These are phyloP conservation scores for Ganoderma boninense DNA, from an alignment of 1,284 basidiomycete species.

Conservation along the genomic window DNA sequence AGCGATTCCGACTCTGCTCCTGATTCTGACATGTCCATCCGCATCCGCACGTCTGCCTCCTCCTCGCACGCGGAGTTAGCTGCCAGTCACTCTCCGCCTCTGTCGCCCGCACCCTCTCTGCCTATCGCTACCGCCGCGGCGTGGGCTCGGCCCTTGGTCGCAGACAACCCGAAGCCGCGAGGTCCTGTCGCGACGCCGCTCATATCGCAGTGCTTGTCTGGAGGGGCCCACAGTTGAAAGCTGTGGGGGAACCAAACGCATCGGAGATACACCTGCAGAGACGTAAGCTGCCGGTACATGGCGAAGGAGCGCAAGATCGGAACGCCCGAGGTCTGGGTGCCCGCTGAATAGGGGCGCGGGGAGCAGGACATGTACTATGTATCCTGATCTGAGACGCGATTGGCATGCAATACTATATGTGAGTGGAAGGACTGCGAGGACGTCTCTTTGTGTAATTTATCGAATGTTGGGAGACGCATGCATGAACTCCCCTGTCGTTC, in stretches of 20 bases:
- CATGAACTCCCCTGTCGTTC: too few relatives aligned
- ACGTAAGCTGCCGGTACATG: constrained; percentile 16
- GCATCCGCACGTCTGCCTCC: constrained; percentile 3
- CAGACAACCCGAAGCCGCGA: constrained; percentile 24
- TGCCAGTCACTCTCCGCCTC: neutral
- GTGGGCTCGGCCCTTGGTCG: constrained; percentile 17
- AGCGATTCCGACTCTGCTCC: constrained; percentile 3
- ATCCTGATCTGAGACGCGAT: too few relatives aligned
- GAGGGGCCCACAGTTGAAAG: constrained; percentile 22
- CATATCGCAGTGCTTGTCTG: constrained; percentile 1
- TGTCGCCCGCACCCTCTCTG: neutral
- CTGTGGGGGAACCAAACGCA: constrained; percentile 18
- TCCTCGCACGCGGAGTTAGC: neutral
- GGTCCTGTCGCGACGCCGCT: constrained; percentile 22
- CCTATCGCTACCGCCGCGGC: neutral
- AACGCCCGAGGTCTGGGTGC: constrained; percentile 14
- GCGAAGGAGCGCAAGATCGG: constrained; percentile 27
- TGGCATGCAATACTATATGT: too few relatives aligned
- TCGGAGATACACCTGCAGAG: constrained; percentile 26
- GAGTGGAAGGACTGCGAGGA: too few relatives aligned
- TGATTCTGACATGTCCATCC: constrained; percentile 8
- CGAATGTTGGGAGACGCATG: too few relatives aligned
- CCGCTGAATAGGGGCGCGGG: constrained; percentile 11
- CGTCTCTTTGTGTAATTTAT: too few relatives aligned
- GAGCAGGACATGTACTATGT: too few relatives aligned